Evolutionary conservation across 83 land plant species (phyloP).

Genomic region (Picea abies): DNA sequence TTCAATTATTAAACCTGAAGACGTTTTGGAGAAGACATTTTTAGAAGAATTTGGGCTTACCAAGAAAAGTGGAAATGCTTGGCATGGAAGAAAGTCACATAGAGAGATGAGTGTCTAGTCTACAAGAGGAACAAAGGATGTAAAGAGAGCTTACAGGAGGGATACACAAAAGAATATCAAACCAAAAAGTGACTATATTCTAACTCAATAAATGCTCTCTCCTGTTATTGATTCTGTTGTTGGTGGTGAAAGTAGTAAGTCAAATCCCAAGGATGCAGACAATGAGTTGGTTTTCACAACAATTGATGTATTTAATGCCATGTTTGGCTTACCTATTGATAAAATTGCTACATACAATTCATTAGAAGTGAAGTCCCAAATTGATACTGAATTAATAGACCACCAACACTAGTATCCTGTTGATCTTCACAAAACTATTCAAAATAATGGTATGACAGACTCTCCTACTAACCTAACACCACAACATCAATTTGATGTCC

Average conservation of each 20-base stretch:
- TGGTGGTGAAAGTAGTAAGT: not conserved
- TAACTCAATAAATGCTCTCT: not conserved
- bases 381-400: not conserved
- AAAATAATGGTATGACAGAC: not conserved
- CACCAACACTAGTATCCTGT: not conserved
- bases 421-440: not conserved
- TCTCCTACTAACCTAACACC: not conserved
- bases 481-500: slow-evolving; percentile 2
- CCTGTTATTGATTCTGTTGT: not conserved
- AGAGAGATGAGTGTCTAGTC: not conserved
- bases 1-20: not conserved
- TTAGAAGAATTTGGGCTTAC: not conserved
- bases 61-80: not conserved
- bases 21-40: not conserved
- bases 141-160: not conserved
- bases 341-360: not conserved
- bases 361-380: not conserved
- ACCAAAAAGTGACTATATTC: not conserved
- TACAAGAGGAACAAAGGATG: not conserved
- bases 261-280: not conserved
- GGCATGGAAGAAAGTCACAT: not conserved
- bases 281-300: slow-evolving; percentile 3
- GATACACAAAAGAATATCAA: not conserved
- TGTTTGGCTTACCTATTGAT: not conserved
- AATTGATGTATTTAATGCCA: slow-evolving; percentile 6